Evolutionary conservation across 2,329 filamentous ascomycete species (phyloP).

Genomic region (Blastomyces emzantsi): DNA sequence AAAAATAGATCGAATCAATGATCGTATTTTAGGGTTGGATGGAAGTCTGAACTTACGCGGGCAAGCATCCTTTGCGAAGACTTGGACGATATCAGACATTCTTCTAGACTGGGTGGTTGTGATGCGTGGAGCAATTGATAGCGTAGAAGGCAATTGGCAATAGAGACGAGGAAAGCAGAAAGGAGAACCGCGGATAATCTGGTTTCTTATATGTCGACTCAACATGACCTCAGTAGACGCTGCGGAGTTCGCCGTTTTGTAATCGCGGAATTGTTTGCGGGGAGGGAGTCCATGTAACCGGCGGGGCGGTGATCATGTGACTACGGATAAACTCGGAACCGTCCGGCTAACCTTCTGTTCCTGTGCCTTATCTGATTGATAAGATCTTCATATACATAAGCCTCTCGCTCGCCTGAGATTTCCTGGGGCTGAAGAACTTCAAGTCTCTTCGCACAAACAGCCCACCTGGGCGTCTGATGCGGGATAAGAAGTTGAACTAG

Average conservation of each 20-base stretch:
- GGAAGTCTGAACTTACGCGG: conserved; percentile 33
- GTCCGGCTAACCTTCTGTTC: too few relatives aligned
- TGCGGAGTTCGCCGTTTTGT: background rate
- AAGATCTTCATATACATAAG: background rate
- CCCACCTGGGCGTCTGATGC: too few relatives aligned
- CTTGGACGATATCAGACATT: conserved; percentile 33
- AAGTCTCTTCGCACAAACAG: too few relatives aligned
- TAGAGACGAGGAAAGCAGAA: background rate
- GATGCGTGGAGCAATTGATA: background rate
- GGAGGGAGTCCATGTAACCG: background rate
- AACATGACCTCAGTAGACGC: conserved; percentile 1
- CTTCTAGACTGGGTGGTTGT: conserved; percentile 13
- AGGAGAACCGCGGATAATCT: background rate
- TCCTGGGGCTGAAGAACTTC: too few relatives aligned
- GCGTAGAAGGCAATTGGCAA: background rate
- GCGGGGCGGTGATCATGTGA: background rate
- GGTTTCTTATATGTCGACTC: background rate
- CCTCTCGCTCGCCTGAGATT: too few relatives aligned
- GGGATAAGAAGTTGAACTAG: background rate
- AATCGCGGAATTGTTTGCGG: background rate
- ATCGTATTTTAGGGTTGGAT: background rate
- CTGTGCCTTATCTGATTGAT: background rate
- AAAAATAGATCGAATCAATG: background rate
- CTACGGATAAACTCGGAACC: background rate
- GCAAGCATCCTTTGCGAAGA: conserved; percentile 38